These are phyloP conservation scores for Phytophthora chlamydospora DNA, from an alignment of 352 stramenopile species.

Conservation along the genomic window DNA sequence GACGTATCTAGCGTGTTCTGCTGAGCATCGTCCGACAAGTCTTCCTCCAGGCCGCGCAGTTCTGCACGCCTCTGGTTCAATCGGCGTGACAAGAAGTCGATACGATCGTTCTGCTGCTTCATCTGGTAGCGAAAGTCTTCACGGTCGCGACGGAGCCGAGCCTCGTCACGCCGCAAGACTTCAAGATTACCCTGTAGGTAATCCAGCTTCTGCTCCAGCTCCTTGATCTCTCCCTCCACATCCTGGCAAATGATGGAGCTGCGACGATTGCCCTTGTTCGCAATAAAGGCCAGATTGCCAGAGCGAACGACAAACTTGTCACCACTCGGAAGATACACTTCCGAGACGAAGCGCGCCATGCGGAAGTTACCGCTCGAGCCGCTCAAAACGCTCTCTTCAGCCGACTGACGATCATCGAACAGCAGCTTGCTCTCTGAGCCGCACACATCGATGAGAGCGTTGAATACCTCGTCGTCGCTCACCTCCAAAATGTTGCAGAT, in stretches of 20 bases:
- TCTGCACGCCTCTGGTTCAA: conserved; percentile 65
- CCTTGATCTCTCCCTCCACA: conserved; percentile 63
- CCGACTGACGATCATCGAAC: conserved; percentile 63
- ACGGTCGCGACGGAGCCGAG: conserved; percentile 45
- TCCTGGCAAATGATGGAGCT: conserved; percentile 82
- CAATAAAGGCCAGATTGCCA: conserved; percentile 84
- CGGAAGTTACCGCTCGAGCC: conserved; percentile 63
- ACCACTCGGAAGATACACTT: conserved; percentile 73
- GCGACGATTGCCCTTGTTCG: conserved; percentile 64
- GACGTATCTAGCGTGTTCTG: conserved; percentile 72
- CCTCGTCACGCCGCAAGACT: conserved; percentile 59
- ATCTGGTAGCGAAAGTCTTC: conserved; percentile 51
- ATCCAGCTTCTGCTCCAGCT: conserved; percentile 59
- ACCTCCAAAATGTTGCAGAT: conserved; percentile 85
- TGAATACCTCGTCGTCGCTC: conserved; percentile 80
- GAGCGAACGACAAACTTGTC: conserved; percentile 82
- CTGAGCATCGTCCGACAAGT: conserved; percentile 67
- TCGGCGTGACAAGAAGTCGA: conserved; percentile 61
- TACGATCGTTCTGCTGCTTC: conserved; percentile 53
- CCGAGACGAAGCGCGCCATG: conserved; percentile 68
- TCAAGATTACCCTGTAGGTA: conserved; percentile 57
- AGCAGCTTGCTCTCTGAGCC: conserved; percentile 79
- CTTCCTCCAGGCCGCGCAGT: conserved; percentile 71
- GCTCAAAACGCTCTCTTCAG: conserved; percentile 60
- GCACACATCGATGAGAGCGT: conserved; percentile 80